Evolutionary conservation across 2,329 filamentous ascomycete species (phyloP).

Genomic region (Amphichorda felina): DNA sequence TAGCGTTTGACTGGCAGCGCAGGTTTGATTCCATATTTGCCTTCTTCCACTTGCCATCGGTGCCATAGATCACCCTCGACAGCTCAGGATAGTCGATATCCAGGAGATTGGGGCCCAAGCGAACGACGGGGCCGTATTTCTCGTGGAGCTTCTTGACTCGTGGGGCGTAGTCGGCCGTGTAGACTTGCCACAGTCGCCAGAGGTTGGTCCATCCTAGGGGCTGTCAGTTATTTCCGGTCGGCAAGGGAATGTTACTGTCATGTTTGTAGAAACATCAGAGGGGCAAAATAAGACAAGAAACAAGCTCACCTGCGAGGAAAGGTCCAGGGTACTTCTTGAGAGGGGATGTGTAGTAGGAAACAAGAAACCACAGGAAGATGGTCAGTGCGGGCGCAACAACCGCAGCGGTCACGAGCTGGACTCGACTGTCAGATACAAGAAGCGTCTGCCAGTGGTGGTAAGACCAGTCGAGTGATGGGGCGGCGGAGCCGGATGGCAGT

Average conservation of each 20-base stretch:
- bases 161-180: slow-evolving; percentile 14
- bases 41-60: slow-evolving; percentile 13
- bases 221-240: neutral
- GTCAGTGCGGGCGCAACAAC: neutral
- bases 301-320: slow-evolving; percentile 7
- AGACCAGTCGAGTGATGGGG: too few species aligned
- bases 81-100: too few species aligned
- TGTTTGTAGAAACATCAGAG: too few species aligned
- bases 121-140: too few species aligned
- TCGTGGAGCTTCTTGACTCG: slow-evolving; percentile 19
- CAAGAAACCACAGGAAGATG: slow-evolving; percentile 4
- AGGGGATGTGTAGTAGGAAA: slow-evolving; percentile 7
- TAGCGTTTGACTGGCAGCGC: too few species aligned
- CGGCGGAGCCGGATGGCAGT: too few species aligned
- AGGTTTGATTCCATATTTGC: too few species aligned
- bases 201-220: slow-evolving; percentile 17
- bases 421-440: too few species aligned
- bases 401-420: neutral
- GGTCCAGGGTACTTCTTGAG: slow-evolving; percentile 8
- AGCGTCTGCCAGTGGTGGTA: too few species aligned
- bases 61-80: too few species aligned
- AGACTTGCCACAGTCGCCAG: slow-evolving; percentile 20
- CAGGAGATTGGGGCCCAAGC: too few species aligned
- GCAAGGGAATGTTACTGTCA: neutral
- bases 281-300: too few species aligned